phyloP scores from a whole-genome alignment of 2,329 filamentous ascomycete species.

The Didymella pomorum region DNA sequence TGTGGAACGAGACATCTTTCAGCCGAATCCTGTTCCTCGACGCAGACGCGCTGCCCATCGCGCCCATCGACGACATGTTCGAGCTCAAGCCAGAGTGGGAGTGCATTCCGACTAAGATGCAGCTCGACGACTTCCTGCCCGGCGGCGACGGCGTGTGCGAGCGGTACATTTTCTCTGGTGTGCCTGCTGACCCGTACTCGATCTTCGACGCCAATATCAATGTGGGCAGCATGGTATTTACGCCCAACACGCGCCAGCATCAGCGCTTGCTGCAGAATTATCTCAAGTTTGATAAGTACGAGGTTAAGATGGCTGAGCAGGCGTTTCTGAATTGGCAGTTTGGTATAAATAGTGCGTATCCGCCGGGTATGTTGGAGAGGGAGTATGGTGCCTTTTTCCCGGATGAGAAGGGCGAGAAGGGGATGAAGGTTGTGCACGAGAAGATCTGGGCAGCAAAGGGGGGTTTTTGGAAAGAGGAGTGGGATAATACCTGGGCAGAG shows the following conservation, averaged over 20 bases:
- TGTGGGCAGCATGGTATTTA: constrained; percentile 45
- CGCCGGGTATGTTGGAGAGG: constrained; percentile 33
- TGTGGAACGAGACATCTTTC: constrained; percentile 47
- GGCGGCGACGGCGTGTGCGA: constrained; percentile 38
- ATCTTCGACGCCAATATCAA: constrained; percentile 36
- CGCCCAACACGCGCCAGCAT: constrained; percentile 42
- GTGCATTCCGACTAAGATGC: constrained; percentile 35
- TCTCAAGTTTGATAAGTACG: constrained; percentile 41
- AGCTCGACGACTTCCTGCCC: constrained; percentile 35
- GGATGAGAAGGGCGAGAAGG: constrained; percentile 32
- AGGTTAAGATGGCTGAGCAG: constrained; percentile 46
- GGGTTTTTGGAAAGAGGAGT: constrained; percentile 37
- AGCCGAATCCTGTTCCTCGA: constrained; percentile 44
- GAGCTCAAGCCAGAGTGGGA: constrained; percentile 29
- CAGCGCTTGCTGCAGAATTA: constrained; percentile 44
- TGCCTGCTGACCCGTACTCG: constrained; percentile 17
- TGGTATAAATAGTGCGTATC: constrained; percentile 37
- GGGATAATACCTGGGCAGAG: constrained; percentile 35
- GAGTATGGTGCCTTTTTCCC: constrained; percentile 43
- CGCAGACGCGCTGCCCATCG: constrained; percentile 45
- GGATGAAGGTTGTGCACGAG: constrained; percentile 47
- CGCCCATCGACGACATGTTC: constrained; percentile 44
- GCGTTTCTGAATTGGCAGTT: constrained; percentile 49
- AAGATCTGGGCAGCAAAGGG: constrained; percentile 41
- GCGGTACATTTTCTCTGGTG: constrained; percentile 41